Evolutionary conservation across 2,329 filamentous ascomycete species (phyloP).

Genomic region (Penicillium janthinellum): DNA sequence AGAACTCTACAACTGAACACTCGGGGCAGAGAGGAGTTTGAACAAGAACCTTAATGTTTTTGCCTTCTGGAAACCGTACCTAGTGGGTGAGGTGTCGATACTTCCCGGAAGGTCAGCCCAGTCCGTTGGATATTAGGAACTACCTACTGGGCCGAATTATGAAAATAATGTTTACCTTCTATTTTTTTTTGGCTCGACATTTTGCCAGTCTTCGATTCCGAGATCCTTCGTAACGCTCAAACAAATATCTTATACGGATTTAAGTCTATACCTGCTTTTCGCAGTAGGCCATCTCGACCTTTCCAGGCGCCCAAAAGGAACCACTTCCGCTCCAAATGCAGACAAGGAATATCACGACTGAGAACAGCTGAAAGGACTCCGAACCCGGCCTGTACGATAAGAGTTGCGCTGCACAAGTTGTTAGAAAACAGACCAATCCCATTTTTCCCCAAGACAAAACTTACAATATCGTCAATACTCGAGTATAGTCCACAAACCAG

Average conservation of each 20-base stretch:
- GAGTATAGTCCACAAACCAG: slow-evolving; percentile 75
- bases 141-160: no score
- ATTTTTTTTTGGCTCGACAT: neutral
- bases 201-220: neutral
- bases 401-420: neutral
- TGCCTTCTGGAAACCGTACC: no score
- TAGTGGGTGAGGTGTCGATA: no score
- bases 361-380: slow-evolving; percentile 3
- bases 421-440: neutral
- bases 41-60: no score
- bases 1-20: no score
- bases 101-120: no score
- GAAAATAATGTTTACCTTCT: neutral
- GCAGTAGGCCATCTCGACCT: neutral
- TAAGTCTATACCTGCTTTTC: neutral
- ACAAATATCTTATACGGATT: neutral
- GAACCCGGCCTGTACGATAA: neutral
- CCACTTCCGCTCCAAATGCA: neutral
- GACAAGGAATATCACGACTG: slow-evolving; percentile 1
- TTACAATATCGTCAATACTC: slow-evolving; percentile 43
- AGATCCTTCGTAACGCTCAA: neutral
- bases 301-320: neutral
- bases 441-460: slow-evolving; percentile 9
- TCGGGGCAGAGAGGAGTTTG: no score
- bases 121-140: no score